Conservation (phyloP, 2,329 filamentous ascomycete genomes). For the Aspergillus persii region DNA sequence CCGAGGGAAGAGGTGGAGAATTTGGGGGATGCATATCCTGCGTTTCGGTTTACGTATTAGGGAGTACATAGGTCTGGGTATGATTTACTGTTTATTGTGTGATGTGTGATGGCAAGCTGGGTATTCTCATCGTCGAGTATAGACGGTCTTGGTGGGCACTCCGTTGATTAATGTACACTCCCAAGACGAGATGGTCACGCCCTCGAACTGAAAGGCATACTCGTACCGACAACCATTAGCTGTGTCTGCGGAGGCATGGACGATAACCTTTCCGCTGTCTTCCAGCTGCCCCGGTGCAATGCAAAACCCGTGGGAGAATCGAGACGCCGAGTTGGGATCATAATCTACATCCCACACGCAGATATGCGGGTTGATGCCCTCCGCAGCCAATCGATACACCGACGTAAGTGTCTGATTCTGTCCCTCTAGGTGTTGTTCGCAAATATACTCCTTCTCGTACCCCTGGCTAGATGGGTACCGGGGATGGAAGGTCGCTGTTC, state of each 20-base stretch:
- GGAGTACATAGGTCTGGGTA: too few species aligned
- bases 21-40: conserved; percentile 41
- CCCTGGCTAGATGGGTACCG: conserved; percentile 52
- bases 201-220: conserved; percentile 28
- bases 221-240: background rate
- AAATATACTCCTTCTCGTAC: conserved; percentile 39
- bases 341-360: conserved; percentile 12
- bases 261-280: conserved; percentile 12
- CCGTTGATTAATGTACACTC: conserved; percentile 5
- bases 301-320: conserved; percentile 8
- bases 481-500: conserved; percentile 64
- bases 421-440: conserved; percentile 17
- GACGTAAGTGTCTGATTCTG: background rate
- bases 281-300: background rate
- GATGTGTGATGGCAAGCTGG: too few species aligned
- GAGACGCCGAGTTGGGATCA: background rate
- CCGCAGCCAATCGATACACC: conserved; percentile 13
- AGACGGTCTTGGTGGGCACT: background rate
- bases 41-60: conserved; percentile 34
- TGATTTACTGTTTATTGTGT: too few species aligned
- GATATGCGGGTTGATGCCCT: conserved; percentile 8
- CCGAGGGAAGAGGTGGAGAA: conserved; percentile 37
- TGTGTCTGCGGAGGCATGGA: conserved; percentile 8
- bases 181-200: conserved; percentile 29
- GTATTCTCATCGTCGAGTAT: background rate